Conservation (phyloP, 2,329 filamentous ascomycete genomes). For the Colletotrichum neosansevieriae region DNA sequence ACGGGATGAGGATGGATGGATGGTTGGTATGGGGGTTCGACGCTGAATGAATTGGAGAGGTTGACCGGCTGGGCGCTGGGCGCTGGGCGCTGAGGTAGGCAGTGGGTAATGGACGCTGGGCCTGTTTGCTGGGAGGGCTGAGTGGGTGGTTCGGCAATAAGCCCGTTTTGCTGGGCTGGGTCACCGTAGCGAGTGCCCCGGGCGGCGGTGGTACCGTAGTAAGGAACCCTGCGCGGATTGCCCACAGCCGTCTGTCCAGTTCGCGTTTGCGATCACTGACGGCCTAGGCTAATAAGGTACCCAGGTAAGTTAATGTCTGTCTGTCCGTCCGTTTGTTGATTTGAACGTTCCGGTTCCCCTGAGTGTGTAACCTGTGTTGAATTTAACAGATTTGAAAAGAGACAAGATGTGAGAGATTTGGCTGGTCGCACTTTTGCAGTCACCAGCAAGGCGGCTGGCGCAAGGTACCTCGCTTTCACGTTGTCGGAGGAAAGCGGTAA, state of each 20-base stretch:
- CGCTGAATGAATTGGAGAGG: slow-evolving; percentile 21
- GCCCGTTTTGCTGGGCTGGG: slow-evolving; percentile 30
- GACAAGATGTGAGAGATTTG: too few relatives aligned
- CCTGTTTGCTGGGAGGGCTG: neutral
- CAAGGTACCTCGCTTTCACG: too few relatives aligned
- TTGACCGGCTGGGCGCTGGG: slow-evolving; percentile 19
- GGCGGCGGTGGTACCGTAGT: neutral
- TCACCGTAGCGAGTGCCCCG: neutral
- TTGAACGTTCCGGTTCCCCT: too few relatives aligned
- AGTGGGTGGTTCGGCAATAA: slow-evolving; percentile 33
- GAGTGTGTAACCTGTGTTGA: too few relatives aligned
- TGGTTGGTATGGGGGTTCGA: slow-evolving; percentile 10
- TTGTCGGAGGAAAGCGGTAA: neutral
- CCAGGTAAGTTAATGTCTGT: too few relatives aligned
- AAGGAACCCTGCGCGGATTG: neutral
- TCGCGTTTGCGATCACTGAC: too few relatives aligned
- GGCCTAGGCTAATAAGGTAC: too few relatives aligned
- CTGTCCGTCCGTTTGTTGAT: too few relatives aligned
- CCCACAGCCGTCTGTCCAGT: neutral
- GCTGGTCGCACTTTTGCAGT: too few relatives aligned
- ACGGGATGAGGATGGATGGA: neutral
- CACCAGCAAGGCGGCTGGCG: too few relatives aligned
- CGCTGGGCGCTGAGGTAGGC: neutral
- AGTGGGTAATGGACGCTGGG: slow-evolving; percentile 12
- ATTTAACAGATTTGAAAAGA: too few relatives aligned